These are phyloP conservation scores for Sporisorium graminicola DNA, from an alignment of 1,284 basidiomycete genomes.

Conservation along the genomic window DNA sequence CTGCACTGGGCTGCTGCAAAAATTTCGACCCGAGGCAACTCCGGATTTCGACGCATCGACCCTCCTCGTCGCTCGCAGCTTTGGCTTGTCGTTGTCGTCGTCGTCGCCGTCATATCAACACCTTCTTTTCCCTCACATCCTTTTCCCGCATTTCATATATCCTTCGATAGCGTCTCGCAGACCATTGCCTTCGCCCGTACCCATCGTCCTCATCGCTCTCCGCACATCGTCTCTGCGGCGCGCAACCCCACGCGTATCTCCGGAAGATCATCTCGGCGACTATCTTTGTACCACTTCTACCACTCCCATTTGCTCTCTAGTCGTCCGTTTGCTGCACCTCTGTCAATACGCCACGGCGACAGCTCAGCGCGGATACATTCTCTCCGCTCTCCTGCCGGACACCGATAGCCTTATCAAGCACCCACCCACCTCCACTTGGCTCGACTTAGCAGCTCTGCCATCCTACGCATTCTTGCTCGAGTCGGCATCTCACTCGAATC, in stretches of 20 bases:
- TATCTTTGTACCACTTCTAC: not conserved
- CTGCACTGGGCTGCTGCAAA: conserved; percentile 29
- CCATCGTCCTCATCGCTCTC: not conserved
- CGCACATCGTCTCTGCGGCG: not conserved
- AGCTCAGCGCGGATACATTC: not conserved
- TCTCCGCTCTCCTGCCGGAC: not conserved
- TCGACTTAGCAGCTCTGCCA: not conserved
- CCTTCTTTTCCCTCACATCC: not conserved
- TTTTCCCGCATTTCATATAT: not conserved
- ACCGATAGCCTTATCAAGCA: not conserved
- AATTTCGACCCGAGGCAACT: conserved; percentile 16
- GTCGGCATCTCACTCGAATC: not conserved
- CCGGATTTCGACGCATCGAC: conserved; percentile 17
- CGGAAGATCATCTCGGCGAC: not conserved
- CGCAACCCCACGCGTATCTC: not conserved
- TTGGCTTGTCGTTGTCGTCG: not conserved
- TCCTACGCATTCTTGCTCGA: not conserved
- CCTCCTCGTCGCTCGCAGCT: conserved; percentile 5
- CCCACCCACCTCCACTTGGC: conserved; percentile 35
- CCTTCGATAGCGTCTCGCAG: not conserved
- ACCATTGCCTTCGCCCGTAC: not conserved
- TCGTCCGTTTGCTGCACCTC: not conserved
- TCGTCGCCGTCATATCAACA: not conserved
- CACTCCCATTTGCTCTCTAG: not conserved
- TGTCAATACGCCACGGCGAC: not conserved